phyloP scores from a whole-genome alignment of 495 filamentous ascomycete genomes.

The Penicillium waksmanii region DNA sequence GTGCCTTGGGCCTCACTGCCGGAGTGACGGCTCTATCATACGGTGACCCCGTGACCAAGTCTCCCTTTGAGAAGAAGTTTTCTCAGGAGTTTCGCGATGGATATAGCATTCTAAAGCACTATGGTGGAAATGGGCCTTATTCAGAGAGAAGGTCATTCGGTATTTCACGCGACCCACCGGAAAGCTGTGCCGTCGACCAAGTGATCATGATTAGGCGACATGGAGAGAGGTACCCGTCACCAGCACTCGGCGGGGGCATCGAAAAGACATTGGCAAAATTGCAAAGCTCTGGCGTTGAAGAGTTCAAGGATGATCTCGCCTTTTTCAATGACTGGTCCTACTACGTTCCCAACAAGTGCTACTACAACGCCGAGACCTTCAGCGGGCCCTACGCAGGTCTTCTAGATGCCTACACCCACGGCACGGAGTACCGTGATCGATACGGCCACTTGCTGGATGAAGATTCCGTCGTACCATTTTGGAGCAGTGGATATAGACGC shows the following conservation, averaged over 20 bases:
- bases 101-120: slow-evolving; percentile 24
- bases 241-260: slow-evolving; percentile 13
- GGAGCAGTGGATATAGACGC: slow-evolving; percentile 50
- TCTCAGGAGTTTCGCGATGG: slow-evolving; percentile 23
- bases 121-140: slow-evolving; percentile 25
- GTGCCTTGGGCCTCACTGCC: slow-evolving; percentile 4
- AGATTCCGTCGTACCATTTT: slow-evolving; percentile 37
- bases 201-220: slow-evolving; percentile 46
- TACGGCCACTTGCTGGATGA: slow-evolving; percentile 47
- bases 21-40: slow-evolving; percentile 4
- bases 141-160: slow-evolving; percentile 24
- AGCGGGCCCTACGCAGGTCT: slow-evolving; percentile 57
- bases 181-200: slow-evolving; percentile 29
- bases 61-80: slow-evolving; percentile 12
- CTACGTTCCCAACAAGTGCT: slow-evolving; percentile 42
- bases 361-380: slow-evolving; percentile 32
- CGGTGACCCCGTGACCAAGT: slow-evolving; percentile 4
- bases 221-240: slow-evolving; percentile 55
- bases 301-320: slow-evolving; percentile 44
- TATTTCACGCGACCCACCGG: slow-evolving; percentile 28
- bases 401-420: slow-evolving; percentile 46
- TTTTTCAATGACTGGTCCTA: slow-evolving; percentile 57
- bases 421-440: slow-evolving; percentile 44
- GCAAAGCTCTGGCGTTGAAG: slow-evolving; percentile 14
- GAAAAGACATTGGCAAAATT: slow-evolving; percentile 25